Conservation (phyloP, 768 basidiomycete genomes). For the Sarcodon sp. region DNA sequence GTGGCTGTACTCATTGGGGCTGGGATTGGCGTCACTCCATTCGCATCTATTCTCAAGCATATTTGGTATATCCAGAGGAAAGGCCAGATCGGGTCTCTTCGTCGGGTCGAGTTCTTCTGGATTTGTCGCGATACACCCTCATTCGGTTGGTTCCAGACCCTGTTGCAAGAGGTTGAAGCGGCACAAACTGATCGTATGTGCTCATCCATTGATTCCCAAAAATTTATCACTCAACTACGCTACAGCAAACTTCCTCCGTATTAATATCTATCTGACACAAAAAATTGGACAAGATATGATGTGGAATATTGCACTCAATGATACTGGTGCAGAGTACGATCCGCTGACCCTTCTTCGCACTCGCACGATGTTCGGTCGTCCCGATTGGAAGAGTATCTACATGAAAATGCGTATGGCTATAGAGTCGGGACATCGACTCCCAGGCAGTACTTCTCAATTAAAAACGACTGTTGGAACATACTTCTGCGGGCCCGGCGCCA, state of each 20-base stretch:
- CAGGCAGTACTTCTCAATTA: constrained; percentile 64
- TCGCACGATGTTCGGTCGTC: constrained; percentile 86
- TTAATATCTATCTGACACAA: constrained; percentile 85
- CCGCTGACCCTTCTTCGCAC: constrained; percentile 81
- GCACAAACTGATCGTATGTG: constrained; percentile 80
- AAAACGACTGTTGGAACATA: constrained; percentile 82
- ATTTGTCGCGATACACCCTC: constrained; percentile 88
- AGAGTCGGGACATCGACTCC: constrained; percentile 71
- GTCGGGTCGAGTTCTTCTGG: constrained; percentile 93
- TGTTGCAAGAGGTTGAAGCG: constrained; percentile 80
- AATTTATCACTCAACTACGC: not conserved
- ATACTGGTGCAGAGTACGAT: constrained; percentile 76
- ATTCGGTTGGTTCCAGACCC: constrained; percentile 94
- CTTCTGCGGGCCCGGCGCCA: constrained; percentile 72
- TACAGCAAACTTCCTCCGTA: constrained; percentile 81
- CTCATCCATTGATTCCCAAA: not conserved
- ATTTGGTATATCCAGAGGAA: constrained; percentile 89
- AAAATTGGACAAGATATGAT: constrained; percentile 80
- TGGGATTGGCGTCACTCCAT: constrained; percentile 93
- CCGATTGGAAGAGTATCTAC: constrained; percentile 82
- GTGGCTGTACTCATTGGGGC: constrained; percentile 89
- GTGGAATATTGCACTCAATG: constrained; percentile 86
- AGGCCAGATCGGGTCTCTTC: constrained; percentile 65
- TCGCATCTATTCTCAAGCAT: constrained; percentile 89
- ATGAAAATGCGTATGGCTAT: constrained; percentile 62